phyloP scores from a whole-genome alignment of 352 stramenopile species.

The Albugo candida region DNA sequence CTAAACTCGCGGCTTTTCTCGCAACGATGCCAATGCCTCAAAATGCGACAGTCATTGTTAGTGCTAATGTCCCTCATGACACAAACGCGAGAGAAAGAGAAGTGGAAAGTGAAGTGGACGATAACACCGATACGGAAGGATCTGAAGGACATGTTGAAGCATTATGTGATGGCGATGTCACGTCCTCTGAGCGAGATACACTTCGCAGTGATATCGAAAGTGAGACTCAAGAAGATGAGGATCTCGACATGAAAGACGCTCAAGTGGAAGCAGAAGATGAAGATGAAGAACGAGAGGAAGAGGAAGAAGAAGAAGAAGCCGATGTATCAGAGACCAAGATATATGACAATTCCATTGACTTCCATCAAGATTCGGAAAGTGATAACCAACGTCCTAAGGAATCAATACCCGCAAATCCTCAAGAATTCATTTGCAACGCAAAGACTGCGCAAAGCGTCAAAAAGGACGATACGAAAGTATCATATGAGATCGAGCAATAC shows the following conservation, averaged over 20 bases:
- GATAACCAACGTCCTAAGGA: too few relatives aligned
- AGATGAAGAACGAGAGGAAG: conserved; percentile 18
- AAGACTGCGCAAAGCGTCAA: too few relatives aligned
- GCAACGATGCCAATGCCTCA: neutral
- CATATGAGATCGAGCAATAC: too few relatives aligned
- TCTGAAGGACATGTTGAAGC: neutral
- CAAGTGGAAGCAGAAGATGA: conserved; percentile 12
- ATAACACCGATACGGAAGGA: neutral
- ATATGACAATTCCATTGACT: too few relatives aligned
- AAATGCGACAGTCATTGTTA: neutral
- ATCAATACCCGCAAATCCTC: too few relatives aligned
- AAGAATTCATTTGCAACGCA: too few relatives aligned
- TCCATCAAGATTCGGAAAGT: too few relatives aligned
- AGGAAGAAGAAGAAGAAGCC: conserved; percentile 23
- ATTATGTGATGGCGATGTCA: conserved; percentile 1
- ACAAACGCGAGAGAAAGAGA: neutral
- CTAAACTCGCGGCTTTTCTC: conserved; percentile 10
- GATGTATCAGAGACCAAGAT: too few relatives aligned
- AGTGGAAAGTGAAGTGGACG: neutral
- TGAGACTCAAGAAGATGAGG: conserved; percentile 7
- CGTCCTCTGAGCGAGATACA: too few relatives aligned
- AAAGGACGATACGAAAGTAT: too few relatives aligned
- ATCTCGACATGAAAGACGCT: conserved; percentile 3
- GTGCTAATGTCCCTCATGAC: neutral
- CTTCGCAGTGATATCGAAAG: conserved; percentile 1